Base-by-base conservation (phyloP, 495 filamentous ascomycete genomes). In the Haplographium delicatum region DNA sequence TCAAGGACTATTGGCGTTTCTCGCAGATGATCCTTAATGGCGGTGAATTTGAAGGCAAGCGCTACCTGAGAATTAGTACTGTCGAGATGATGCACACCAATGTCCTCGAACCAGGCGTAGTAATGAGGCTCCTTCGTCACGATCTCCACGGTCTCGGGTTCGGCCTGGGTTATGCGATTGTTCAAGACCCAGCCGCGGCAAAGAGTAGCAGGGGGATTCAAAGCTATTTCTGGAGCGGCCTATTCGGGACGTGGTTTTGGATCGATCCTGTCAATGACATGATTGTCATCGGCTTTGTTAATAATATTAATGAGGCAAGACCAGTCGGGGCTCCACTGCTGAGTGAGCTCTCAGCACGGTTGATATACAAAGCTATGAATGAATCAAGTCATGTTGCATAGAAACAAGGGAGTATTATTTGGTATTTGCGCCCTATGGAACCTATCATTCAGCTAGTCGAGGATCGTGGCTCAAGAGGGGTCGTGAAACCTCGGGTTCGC, bases 221-320 rank as follows among this genome's bases (percentile, higher is more conserved):
- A 13, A 45, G 25, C 25, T 45, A 31, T 13, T 45, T 31, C 10
- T 45, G 42, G 42, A 16, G 13, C 13, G 42, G 42, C 7, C 15
- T 45, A 27, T 45, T 9, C 15, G 42, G 42, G 42, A 45, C 42
- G 5, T 45, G 42, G 42, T 45, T 45, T 45, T 45, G 42, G 42
- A 33, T 45, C 23, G 42, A 45, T 33, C 42, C 42, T 2, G 25
- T 24, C 0, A 30, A 45, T 19, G 25, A 45, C 1, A 10, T 45
- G 25, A 15, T 45, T 4, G 42, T 31, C 31, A 24, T 45, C 11
- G 42, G 42, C 0, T 31, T 45, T 33, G 20, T 45, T 20, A 45
- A 45, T 31, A 10, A 31, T 4, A 1, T 31, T 4, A 15, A 31
- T 33, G 16, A 27, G 24, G 6, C 2, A 3, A 45, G 8, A 27